phyloP scores from a whole-genome alignment of 2,329 filamentous ascomycete species.

The Macroventuria anomochaeta region DNA sequence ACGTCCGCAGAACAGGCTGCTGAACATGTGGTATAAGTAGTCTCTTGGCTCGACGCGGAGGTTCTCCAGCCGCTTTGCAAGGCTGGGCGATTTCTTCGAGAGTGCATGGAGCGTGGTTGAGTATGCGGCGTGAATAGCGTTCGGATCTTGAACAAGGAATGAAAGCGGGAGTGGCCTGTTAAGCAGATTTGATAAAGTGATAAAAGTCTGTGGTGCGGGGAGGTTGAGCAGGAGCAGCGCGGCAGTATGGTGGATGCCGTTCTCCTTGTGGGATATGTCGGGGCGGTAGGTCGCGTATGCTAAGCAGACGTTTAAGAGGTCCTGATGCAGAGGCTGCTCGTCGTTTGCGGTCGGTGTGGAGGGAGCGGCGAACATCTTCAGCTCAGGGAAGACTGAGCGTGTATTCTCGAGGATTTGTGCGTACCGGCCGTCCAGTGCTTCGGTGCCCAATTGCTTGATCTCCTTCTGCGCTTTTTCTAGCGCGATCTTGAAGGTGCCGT shows the following conservation, averaged over 20 bases:
- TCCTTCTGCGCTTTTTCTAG: slow-evolving; percentile 68
- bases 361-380: slow-evolving; percentile 71
- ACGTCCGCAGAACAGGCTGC: slow-evolving; percentile 65
- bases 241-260: slow-evolving; percentile 75
- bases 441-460: slow-evolving; percentile 62
- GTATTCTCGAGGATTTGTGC: slow-evolving; percentile 60
- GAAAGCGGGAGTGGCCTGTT: slow-evolving; percentile 77
- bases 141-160: slow-evolving; percentile 73
- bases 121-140: slow-evolving; percentile 73
- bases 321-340: slow-evolving; percentile 70
- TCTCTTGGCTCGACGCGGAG: slow-evolving; percentile 50
- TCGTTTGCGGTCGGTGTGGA: slow-evolving; percentile 27
- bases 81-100: slow-evolving; percentile 65
- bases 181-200: slow-evolving; percentile 75
- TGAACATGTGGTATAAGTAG: slow-evolving; percentile 68
- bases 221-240: slow-evolving; percentile 77
- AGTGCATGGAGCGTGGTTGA: slow-evolving; percentile 72
- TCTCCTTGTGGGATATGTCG: slow-evolving; percentile 72
- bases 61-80: slow-evolving; percentile 67
- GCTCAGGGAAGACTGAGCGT: slow-evolving; percentile 70
- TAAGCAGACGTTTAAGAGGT: slow-evolving; percentile 73
- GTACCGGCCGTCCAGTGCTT: slow-evolving; percentile 37
- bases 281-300: slow-evolving; percentile 83
- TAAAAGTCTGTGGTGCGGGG: slow-evolving; percentile 69
- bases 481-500: slow-evolving; percentile 73